Percentiles rank a stretch among this genome's conserved stretches.
phyloP scores from a whole-genome alignment of 495 filamentous ascomycete genomes.

The Delitschia confertaspora region DNA sequence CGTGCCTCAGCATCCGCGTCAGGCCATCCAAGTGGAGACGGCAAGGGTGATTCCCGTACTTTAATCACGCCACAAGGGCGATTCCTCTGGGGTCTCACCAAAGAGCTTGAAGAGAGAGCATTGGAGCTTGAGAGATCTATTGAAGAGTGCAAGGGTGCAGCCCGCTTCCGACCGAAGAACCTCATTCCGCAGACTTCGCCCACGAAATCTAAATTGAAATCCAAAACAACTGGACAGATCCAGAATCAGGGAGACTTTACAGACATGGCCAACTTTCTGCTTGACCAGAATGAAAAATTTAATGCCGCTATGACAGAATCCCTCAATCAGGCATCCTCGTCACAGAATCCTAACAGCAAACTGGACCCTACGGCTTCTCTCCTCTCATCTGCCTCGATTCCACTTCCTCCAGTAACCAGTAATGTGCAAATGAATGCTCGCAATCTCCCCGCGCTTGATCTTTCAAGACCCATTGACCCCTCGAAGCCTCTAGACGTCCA shows the following conservation, averaged over 20 bases:
- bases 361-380: slow-evolving; percentile 9
- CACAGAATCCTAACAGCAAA: background rate
- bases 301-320: background rate
- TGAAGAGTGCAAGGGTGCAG: slow-evolving; percentile 13
- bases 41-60: slow-evolving; percentile 37
- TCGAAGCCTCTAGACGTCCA: slow-evolving; percentile 5
- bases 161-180: slow-evolving; percentile 15
- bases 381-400: slow-evolving; percentile 9
- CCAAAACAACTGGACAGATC: too few species aligned
- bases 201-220: too few species aligned
- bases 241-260: too few species aligned
- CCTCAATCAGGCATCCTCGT: too few species aligned
- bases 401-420: slow-evolving; percentile 11
- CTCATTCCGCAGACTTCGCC: too few species aligned
- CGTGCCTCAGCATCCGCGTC: slow-evolving; percentile 27
- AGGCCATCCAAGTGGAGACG: slow-evolving; percentile 36
- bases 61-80: slow-evolving; percentile 73
- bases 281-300: too few species aligned
- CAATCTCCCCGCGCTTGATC: too few species aligned
- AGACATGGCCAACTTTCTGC: too few species aligned
- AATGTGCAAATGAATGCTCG: too few species aligned
- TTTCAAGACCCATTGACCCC: too few species aligned
- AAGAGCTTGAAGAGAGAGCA: slow-evolving; percentile 69
- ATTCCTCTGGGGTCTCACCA: slow-evolving; percentile 63
- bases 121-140: slow-evolving; percentile 61